Evolutionary conservation across 108 stramenopile species (phyloP).

Genomic region (Pseudonitzschia pungens): DNA sequence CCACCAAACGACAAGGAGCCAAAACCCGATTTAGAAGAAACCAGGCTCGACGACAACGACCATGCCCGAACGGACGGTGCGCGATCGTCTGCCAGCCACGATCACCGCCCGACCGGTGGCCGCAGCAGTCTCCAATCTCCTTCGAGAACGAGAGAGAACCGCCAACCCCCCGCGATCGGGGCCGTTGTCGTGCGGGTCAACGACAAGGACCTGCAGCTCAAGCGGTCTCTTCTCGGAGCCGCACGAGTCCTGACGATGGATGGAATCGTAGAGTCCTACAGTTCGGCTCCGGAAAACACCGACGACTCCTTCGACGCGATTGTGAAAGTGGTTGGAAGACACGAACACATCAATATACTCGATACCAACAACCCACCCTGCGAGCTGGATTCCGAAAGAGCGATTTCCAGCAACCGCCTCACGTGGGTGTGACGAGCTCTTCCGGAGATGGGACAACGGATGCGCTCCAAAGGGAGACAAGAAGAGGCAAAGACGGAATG

Average conservation of each 20-base stretch:
- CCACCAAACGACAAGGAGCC: too few species aligned
- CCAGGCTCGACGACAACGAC: too few species aligned
- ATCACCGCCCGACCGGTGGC: neutral
- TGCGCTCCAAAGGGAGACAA: too few species aligned
- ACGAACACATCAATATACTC: too few species aligned
- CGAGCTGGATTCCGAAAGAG: neutral
- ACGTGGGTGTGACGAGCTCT: neutral
- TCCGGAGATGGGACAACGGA: too few species aligned
- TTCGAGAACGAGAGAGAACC: neutral
- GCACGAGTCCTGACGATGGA: conserved; percentile 5
- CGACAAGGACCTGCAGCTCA: neutral
- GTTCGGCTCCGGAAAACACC: neutral
- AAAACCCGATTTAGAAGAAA: too few species aligned
- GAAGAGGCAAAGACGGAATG: too few species aligned
- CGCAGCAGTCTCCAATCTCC: neutral
- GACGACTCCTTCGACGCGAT: too few species aligned
- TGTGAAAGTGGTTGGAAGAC: too few species aligned
- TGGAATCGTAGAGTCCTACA: conserved; percentile 5
- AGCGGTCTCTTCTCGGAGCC: neutral
- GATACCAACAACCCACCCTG: neutral
- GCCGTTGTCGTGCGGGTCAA: neutral
- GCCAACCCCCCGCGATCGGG: neutral
- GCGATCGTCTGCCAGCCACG: neutral
- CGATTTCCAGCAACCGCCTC: neutral
- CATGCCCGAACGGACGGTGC: neutral